Percentiles rank a stretch among this genome's conserved stretches.
Conservation (phyloP, 345 rosid species). For the Hibiscus mutabilis region DNA sequence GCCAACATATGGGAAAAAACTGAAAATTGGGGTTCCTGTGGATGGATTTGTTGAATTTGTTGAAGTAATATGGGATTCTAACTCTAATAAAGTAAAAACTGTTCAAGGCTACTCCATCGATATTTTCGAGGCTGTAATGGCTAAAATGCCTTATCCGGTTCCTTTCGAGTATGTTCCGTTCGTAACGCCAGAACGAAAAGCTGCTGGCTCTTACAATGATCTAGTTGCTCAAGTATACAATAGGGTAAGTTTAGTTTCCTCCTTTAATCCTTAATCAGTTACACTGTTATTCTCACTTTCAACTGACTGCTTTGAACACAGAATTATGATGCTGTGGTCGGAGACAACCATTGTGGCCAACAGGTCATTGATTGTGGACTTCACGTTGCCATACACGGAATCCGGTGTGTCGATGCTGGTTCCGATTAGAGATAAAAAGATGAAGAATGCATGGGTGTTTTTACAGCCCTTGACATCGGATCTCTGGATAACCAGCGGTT, state of each 20-base stretch:
- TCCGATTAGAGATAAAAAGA: constrained; percentile 29
- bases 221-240: constrained; percentile 38
- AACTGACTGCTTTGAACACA: constrained; percentile 15
- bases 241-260: constrained; percentile 22
- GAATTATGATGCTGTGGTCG: constrained; percentile 55
- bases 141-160: constrained; percentile 36
- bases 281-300: background rate
- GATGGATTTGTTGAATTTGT: background rate
- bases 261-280: background rate
- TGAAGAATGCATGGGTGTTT: constrained; percentile 58
- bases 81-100: background rate
- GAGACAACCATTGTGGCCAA: constrained; percentile 52
- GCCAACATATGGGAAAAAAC: constrained; percentile 34
- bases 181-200: constrained; percentile 9
- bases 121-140: constrained; percentile 32
- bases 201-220: constrained; percentile 28
- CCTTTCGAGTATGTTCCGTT: constrained; percentile 29
- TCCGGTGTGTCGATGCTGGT: constrained; percentile 71
- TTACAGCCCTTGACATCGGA: constrained; percentile 55
- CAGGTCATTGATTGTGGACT: constrained; percentile 48
- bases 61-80: constrained; percentile 13
- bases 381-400: constrained; percentile 63
- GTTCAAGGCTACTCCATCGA: constrained; percentile 39
- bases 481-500: constrained; percentile 48
- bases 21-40: constrained; percentile 12